Evolutionary conservation across 2,329 filamentous ascomycete genomes (phyloP).

Genomic region (Fusarium torreyae): DNA sequence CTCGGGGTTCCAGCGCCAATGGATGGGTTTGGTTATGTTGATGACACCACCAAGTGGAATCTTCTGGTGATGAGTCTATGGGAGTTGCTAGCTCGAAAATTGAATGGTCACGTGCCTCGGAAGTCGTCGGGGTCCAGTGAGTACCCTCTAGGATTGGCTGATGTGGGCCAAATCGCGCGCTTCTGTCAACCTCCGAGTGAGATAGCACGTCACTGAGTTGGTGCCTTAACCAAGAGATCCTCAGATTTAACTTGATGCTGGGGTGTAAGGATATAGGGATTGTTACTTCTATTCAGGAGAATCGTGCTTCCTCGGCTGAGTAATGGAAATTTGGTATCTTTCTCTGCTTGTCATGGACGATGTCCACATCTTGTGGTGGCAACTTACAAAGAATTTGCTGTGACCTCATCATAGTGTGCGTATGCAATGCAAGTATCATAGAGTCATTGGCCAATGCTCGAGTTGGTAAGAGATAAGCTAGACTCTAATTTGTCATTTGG

Average conservation of each 20-base stretch:
- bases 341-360: neutral
- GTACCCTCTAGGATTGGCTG: constrained; percentile 28
- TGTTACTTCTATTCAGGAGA: neutral
- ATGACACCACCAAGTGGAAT: constrained; percentile 52
- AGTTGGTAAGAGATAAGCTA: neutral
- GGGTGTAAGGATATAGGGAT: neutral
- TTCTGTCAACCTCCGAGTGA: neutral
- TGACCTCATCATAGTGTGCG: constrained; percentile 18
- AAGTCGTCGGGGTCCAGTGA: constrained; percentile 37
- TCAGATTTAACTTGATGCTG: neutral
- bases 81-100: constrained; percentile 51
- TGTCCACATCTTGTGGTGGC: constrained; percentile 10
- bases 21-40: constrained; percentile 45
- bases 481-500: neutral
- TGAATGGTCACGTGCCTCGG: constrained; percentile 52
- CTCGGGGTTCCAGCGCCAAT: constrained; percentile 40
- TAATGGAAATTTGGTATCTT: neutral
- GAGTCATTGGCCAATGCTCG: constrained; percentile 5
- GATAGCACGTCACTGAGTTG: constrained; percentile 27
- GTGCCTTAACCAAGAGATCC: constrained; percentile 10
- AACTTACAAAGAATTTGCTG: constrained; percentile 7
- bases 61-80: constrained; percentile 50
- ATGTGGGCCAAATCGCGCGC: constrained; percentile 9
- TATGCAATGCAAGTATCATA: constrained; percentile 20
- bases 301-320: neutral